Conservation (phyloP, 176 grass and related monocot species). For the Urochloa ruziziensis region DNA sequence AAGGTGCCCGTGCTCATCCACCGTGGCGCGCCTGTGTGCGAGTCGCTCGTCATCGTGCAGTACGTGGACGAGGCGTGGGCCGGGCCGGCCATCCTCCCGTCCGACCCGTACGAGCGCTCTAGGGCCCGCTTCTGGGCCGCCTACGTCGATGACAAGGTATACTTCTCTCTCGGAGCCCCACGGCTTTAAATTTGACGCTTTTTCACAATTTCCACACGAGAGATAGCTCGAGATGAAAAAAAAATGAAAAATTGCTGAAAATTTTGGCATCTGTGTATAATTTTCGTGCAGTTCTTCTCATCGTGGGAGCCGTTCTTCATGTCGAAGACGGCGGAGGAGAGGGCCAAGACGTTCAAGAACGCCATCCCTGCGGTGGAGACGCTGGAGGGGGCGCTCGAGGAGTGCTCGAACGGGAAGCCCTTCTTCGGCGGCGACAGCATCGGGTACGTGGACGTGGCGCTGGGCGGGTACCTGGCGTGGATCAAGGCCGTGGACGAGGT, state of each 20-base stretch:
- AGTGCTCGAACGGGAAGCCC: constrained; percentile 35
- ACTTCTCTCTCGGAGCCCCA: too few relatives aligned
- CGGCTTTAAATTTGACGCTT: too few relatives aligned
- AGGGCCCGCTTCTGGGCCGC: constrained; percentile 36
- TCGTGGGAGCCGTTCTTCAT: constrained; percentile 17
- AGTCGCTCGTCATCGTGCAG: constrained; percentile 40
- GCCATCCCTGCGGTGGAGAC: neutral
- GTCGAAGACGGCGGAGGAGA: constrained; percentile 39
- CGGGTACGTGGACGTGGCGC: constrained; percentile 27
- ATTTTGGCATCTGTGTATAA: too few relatives aligned
- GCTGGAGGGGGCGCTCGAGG: constrained; percentile 31
- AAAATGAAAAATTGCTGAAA: too few relatives aligned
- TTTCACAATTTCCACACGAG: too few relatives aligned
- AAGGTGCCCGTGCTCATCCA: constrained; percentile 54
- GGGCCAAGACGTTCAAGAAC: constrained; percentile 19
- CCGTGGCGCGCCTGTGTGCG: constrained; percentile 37
- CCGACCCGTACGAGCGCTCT: constrained; percentile 22
- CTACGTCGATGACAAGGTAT: constrained; percentile 34
- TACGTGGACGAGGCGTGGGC: constrained; percentile 40
- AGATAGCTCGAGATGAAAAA: too few relatives aligned
- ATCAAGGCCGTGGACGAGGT: constrained; percentile 22
- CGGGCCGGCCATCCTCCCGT: constrained; percentile 1
- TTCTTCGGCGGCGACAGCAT: constrained; percentile 39
- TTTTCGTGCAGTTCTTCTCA: constrained; percentile 36
- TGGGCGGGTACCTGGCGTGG: constrained; percentile 28